phyloP scores from a whole-genome alignment of 2,329 filamentous ascomycete genomes.

The Eutypella sp. region DNA sequence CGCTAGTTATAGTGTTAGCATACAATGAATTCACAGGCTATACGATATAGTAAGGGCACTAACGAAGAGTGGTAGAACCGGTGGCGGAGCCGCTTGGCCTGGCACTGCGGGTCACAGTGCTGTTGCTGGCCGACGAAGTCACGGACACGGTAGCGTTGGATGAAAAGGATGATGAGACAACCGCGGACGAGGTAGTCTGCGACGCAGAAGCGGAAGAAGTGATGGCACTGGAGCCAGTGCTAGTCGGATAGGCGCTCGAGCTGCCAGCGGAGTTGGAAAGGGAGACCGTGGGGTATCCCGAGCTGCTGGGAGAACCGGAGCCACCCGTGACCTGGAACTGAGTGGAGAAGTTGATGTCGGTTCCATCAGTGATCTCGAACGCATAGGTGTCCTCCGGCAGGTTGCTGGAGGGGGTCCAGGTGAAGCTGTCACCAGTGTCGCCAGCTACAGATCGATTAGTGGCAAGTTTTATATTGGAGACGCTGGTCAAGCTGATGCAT shows the following conservation, averaged over 20 bases:
- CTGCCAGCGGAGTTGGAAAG: conserved; percentile 12
- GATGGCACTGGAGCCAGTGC: conserved; percentile 6
- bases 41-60: background rate
- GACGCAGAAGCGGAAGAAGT: conserved; percentile 10
- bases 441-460: conserved; percentile 24
- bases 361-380: conserved; percentile 38
- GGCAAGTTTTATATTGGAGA: background rate
- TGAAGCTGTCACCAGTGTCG: conserved; percentile 30
- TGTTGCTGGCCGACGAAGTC: conserved; percentile 1
- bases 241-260: conserved; percentile 7
- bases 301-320: conserved; percentile 11
- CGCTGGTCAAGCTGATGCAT: background rate
- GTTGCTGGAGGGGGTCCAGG: conserved; percentile 32
- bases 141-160: conserved; percentile 1
- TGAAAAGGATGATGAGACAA: background rate
- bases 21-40: background rate
- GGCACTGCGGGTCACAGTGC: conserved; percentile 1
- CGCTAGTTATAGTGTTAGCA: conserved; percentile 9
- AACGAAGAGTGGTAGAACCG: background rate
- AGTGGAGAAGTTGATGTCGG: conserved; percentile 38
- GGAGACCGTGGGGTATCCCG: conserved; percentile 9
- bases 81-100: conserved; percentile 1
- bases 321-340: conserved; percentile 32
- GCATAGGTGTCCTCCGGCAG: conserved; percentile 38
- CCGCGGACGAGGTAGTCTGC: background rate